These are phyloP conservation scores for Aspergillus coremiiformis DNA, from an alignment of 495 filamentous ascomycete genomes.

Conservation along the genomic window DNA sequence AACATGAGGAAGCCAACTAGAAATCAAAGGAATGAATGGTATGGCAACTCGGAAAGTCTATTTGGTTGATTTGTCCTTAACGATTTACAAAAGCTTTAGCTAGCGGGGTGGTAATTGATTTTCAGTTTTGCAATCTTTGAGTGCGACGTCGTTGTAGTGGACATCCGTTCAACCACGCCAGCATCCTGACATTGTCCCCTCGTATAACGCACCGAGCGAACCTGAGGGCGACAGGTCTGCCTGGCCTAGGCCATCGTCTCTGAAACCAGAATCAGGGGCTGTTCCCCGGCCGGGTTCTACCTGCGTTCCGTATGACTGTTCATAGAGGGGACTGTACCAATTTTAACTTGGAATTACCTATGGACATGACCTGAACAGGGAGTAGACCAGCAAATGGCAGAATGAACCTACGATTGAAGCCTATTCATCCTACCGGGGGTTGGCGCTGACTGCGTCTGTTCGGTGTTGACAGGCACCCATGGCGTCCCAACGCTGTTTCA, in stretches of 20 bases:
- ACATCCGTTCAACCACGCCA: background rate
- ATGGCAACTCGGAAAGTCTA: background rate
- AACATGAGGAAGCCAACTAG: background rate
- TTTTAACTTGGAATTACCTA: too few species aligned
- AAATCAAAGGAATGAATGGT: background rate
- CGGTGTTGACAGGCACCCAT: too few species aligned
- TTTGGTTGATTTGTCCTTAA: background rate
- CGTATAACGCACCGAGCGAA: background rate
- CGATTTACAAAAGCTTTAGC: background rate
- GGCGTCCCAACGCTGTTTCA: too few species aligned
- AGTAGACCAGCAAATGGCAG: too few species aligned
- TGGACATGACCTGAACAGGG: too few species aligned
- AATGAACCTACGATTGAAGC: too few species aligned
- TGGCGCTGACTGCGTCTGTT: too few species aligned
- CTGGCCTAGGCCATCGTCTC: too few species aligned
- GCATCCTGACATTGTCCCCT: background rate
- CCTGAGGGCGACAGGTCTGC: background rate
- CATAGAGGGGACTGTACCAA: background rate
- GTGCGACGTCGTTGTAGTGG: background rate
- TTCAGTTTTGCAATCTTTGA: background rate
- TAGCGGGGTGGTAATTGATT: background rate
- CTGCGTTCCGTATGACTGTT: background rate
- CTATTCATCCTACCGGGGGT: too few species aligned
- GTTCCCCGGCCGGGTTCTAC: background rate
- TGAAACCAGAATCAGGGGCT: background rate